Conservation (phyloP, 176 grass and related monocot species). For the Rhynchospora pubera region DNA sequence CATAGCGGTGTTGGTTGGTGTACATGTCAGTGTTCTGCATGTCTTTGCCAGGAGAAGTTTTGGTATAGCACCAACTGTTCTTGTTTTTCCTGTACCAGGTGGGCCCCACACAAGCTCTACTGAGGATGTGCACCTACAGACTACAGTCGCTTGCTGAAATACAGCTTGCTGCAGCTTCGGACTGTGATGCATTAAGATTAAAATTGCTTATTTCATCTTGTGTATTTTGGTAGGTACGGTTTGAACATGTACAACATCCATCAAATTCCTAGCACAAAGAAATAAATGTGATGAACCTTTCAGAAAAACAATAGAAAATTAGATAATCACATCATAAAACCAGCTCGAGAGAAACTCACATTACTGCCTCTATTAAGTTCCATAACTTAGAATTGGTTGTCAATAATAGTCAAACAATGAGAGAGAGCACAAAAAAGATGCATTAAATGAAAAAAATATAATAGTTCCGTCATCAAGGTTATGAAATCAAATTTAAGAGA, state of each 20-base stretch:
- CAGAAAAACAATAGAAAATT: constrained; percentile 7
- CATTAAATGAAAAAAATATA: no score
- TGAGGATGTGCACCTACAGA: constrained; percentile 40
- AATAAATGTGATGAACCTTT: constrained; percentile 5
- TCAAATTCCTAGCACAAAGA: constrained; percentile 34
- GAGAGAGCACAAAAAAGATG: no score
- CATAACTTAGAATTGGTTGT: no score
- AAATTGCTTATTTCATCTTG: constrained; percentile 30
- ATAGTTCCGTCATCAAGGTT: no score
- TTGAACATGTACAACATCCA: constrained; percentile 32
- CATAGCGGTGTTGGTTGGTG: constrained; percentile 83
- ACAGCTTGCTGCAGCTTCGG: constrained; percentile 43
- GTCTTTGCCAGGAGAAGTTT: constrained; percentile 43
- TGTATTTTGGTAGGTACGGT: constrained; percentile 27
- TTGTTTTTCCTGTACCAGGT: constrained; percentile 82
- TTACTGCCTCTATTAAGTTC: no score
- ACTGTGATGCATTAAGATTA: constrained; percentile 58
- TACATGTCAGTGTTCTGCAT: constrained; percentile 61
- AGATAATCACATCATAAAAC: constrained; percentile 5
- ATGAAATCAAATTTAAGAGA: no score
- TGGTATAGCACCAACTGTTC: constrained; percentile 56
- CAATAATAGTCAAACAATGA: no score
- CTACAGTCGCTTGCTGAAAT: constrained; percentile 37
- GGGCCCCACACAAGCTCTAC: constrained; percentile 72
- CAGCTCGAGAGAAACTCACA: constrained; percentile 43